These are phyloP conservation scores for Geoglossum cookeanum DNA, from an alignment of 2,329 filamentous ascomycete genomes.

Conservation along the genomic window DNA sequence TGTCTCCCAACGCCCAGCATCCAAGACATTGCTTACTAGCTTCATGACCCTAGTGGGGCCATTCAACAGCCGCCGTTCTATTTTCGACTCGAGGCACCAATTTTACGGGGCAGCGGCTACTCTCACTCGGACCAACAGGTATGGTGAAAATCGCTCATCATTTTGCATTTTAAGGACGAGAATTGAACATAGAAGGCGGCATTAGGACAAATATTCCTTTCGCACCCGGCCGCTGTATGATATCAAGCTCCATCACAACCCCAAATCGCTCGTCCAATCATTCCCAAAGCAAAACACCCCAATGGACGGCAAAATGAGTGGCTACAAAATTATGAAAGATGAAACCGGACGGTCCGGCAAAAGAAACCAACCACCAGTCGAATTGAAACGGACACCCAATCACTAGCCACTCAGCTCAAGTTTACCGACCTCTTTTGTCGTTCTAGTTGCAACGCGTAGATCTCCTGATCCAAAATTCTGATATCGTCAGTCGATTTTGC, in stretches of 20 bases:
- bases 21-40: no score
- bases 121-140: not conserved
- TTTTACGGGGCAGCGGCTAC: not conserved
- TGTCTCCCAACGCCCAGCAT: not conserved
- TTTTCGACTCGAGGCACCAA: not conserved
- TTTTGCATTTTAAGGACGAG: not conserved
- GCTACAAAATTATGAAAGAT: conserved; percentile 1
- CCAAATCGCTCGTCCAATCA: not conserved
- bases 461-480: conserved; percentile 49
- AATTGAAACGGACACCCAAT: not conserved
- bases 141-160: not conserved
- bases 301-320: conserved; percentile 2
- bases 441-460: conserved; percentile 44
- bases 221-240: not conserved
- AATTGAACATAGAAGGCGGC: not conserved
- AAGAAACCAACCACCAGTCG: not conserved
- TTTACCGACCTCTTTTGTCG: conserved; percentile 18
- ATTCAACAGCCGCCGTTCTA: not conserved
- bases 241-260: not conserved
- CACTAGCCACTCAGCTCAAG: not conserved
- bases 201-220: not conserved
- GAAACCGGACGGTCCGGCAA: not conserved
- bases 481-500: conserved; percentile 55
- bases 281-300: not conserved
- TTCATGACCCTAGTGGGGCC: not conserved